Evolutionary conservation across 495 filamentous ascomycete species (phyloP).

Genomic region (Penicillium atrosanguineum): DNA sequence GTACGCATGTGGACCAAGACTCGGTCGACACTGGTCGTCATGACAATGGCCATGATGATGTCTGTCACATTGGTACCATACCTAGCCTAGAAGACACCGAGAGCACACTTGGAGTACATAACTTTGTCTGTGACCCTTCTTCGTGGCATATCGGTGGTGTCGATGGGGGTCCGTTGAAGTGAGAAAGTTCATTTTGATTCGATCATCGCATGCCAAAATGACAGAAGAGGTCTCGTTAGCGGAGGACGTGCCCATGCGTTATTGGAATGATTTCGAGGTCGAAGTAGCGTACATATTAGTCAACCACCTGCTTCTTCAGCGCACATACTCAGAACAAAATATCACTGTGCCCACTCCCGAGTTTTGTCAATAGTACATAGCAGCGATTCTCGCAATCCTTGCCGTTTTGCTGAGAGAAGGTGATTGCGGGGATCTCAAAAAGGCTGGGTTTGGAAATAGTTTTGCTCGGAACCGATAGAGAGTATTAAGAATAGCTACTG

Average conservation of each 20-base stretch:
- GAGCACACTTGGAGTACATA: conserved; percentile 50
- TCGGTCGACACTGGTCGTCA: no score
- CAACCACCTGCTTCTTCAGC: conserved; percentile 69
- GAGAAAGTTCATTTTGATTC: conserved; percentile 68
- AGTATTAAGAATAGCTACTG: conserved; percentile 63
- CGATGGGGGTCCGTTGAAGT: conserved; percentile 61
- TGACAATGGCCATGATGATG: conserved; percentile 63
- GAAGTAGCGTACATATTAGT: conserved; percentile 66
- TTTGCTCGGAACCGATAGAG: conserved; percentile 36
- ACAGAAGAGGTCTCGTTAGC: conserved; percentile 28
- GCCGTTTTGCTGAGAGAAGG: conserved; percentile 66
- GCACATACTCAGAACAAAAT: conserved; percentile 59
- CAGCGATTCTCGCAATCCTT: conserved; percentile 44
- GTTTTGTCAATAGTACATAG: conserved; percentile 63
- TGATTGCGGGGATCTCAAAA: conserved; percentile 61
- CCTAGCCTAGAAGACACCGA: conserved; percentile 62
- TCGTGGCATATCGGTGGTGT: conserved; percentile 55
- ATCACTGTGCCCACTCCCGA: conserved; percentile 83
- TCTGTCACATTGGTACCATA: conserved; percentile 59
- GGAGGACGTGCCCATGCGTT: conserved; percentile 51
- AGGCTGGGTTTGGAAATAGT: conserved; percentile 40
- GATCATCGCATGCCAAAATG: conserved; percentile 62
- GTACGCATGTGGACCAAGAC: no score
- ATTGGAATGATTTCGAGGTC: conserved; percentile 67
- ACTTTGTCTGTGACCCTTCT: conserved; percentile 52